A percentile compares a stretch with the other conserved stretches of the same genome.
Conservation (phyloP, 2,329 filamentous ascomycete genomes). For the Nigrospora oryzae region DNA sequence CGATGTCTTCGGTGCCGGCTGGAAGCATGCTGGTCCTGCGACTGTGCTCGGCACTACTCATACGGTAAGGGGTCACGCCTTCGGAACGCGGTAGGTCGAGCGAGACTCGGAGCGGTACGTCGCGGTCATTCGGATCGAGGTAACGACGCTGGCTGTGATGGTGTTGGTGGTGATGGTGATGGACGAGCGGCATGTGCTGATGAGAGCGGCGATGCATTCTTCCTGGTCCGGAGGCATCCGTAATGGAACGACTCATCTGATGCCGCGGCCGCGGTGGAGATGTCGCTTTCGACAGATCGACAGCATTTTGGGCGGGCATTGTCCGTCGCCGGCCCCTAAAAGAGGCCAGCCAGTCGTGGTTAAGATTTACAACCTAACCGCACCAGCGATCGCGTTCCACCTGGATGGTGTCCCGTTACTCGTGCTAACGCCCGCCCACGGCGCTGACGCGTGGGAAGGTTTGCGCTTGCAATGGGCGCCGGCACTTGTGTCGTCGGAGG, state of each 20-base stretch:
- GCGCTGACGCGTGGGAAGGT: no score
- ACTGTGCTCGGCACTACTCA: slow-evolving; percentile 31
- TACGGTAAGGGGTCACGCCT: slow-evolving; percentile 29
- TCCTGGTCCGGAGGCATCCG: slow-evolving; percentile 41
- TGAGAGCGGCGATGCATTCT: slow-evolving; percentile 20
- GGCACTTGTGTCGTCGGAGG: no score
- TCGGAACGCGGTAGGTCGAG: slow-evolving; percentile 37
- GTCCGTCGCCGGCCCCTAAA: not conserved
- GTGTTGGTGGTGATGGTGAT: slow-evolving; percentile 28
- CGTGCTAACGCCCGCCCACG: no score
- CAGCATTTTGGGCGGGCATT: slow-evolving; percentile 24
- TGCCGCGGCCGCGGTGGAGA: slow-evolving; percentile 34
- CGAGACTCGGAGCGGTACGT: slow-evolving; percentile 26
- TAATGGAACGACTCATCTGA: slow-evolving; percentile 47
- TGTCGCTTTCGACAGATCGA: slow-evolving; percentile 18
- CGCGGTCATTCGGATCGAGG: slow-evolving; percentile 22
- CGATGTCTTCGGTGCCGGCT: slow-evolving; percentile 13
- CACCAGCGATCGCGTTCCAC: no score
- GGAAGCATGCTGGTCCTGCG: slow-evolving; percentile 31
- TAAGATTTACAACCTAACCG: no score
- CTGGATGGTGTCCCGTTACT: no score
- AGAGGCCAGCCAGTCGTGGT: no score
- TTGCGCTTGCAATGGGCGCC: no score
- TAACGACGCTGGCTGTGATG: slow-evolving; percentile 23
- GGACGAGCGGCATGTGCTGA: slow-evolving; percentile 11